Percentiles rank a stretch among this genome's conserved stretches.
These are phyloP conservation scores for Ustilago tritici DNA, from an alignment of 1,284 basidiomycete species.

Conservation along the genomic window DNA sequence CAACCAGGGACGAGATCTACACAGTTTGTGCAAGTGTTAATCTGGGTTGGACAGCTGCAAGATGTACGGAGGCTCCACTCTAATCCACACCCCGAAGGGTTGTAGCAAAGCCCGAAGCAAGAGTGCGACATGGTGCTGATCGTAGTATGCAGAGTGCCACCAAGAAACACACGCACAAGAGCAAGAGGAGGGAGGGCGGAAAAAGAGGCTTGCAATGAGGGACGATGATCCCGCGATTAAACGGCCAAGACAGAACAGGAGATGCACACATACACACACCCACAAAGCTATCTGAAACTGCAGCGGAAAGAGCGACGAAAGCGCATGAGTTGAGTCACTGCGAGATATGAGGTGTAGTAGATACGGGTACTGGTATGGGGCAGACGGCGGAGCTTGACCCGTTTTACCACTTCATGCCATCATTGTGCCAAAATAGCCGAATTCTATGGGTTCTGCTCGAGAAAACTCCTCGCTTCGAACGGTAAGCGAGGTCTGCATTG, in stretches of 20 bases:
- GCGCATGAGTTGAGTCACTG: slow-evolving; percentile 3
- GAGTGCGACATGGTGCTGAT: slow-evolving; percentile 13
- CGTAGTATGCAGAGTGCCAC: slow-evolving; percentile 13
- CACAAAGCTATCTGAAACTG: too few species aligned
- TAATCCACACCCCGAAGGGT: too few species aligned
- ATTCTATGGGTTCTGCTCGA: too few species aligned
- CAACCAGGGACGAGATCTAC: slow-evolving; percentile 12
- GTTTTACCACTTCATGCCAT: too few species aligned
- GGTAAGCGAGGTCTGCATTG: too few species aligned
- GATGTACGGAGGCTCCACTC: slow-evolving; percentile 14
- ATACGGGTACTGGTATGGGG: slow-evolving; percentile 1
- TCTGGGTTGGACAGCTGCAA: slow-evolving; percentile 22
- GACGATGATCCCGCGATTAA: not conserved
- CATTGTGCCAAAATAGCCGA: too few species aligned
- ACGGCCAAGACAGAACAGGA: slow-evolving; percentile 20
- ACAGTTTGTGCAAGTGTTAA: slow-evolving; percentile 12
- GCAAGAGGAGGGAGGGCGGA: not conserved
- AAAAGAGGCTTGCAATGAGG: slow-evolving; percentile 1
- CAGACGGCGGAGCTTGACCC: not conserved
- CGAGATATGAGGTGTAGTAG: not conserved
- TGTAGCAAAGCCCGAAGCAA: not conserved
- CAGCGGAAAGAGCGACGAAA: slow-evolving; percentile 3
- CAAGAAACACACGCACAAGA: not conserved
- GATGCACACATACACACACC: not conserved
- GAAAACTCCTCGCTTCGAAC: too few species aligned